These are phyloP conservation scores for Striga hermonthica DNA, from an alignment of 305 asterid genomes.

Conservation along the genomic window DNA sequence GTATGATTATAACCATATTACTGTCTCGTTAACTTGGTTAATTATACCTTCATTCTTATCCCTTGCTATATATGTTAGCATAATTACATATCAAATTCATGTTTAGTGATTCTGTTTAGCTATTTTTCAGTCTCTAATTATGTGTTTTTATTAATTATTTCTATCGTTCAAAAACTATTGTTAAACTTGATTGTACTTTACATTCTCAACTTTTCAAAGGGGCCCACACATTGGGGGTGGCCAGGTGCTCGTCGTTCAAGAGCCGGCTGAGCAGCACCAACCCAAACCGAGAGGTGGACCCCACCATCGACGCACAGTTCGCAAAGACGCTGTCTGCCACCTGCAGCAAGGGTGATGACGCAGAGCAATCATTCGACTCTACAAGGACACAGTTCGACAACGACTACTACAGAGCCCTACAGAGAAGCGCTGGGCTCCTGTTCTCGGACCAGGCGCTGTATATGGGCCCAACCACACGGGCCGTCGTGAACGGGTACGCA, in stretches of 20 bases:
- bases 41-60: too few relatives aligned
- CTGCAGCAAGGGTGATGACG: constrained; percentile 61
- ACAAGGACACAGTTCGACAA: constrained; percentile 59
- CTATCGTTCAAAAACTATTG: too few relatives aligned
- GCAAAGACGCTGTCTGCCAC: constrained; percentile 51
- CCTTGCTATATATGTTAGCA: too few relatives aligned
- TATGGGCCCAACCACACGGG: constrained; percentile 46
- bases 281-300: constrained; percentile 60
- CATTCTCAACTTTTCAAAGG: constrained; percentile 43
- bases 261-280: constrained; percentile 58
- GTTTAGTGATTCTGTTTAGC: too few relatives aligned
- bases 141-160: too few relatives aligned
- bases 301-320: constrained; percentile 57
- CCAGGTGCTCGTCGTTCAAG: constrained; percentile 89
- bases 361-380: constrained; percentile 67
- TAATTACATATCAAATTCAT: too few relatives aligned
- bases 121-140: too few relatives aligned
- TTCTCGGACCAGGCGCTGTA: constrained; percentile 79
- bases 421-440: constrained; percentile 57
- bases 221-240: constrained; percentile 80
- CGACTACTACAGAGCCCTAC: constrained; percentile 54
- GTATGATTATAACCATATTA: constrained; percentile 30
- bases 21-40: not conserved
- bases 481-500: constrained; percentile 57
- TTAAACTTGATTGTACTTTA: too few relatives aligned